Evolutionary conservation across 1,284 basidiomycete genomes (phyloP).

Genomic region (Cutaneotrichosporon spelunceum): DNA sequence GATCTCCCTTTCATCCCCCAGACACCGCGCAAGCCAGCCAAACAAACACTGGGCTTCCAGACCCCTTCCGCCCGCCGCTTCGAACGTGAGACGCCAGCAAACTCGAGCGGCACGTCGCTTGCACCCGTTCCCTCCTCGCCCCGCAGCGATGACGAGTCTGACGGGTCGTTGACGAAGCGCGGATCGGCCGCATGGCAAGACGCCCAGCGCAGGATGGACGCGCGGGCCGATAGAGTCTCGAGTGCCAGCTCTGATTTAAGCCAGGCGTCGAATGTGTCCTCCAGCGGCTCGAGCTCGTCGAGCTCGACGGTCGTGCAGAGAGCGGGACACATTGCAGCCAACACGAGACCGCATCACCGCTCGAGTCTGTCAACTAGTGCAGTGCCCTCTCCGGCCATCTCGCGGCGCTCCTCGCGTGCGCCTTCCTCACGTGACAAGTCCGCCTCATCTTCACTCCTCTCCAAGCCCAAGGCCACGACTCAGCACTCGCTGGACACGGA

Average conservation of each 20-base stretch:
- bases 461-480: conserved; percentile 1
- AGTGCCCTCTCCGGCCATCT: not conserved
- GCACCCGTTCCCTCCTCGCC: conserved; percentile 33
- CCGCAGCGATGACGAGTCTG: conserved; percentile 8
- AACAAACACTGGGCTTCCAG: conserved; percentile 42
- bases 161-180: conserved; percentile 22
- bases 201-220: conserved; percentile 7
- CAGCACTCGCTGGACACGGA: not conserved
- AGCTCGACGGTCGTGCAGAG: not conserved
- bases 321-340: not conserved
- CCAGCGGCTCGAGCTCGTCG: conserved; percentile 9
- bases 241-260: not conserved
- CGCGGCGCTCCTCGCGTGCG: not conserved
- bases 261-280: not conserved
- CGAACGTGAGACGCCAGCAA: conserved; percentile 22
- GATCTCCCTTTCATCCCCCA: conserved; percentile 44
- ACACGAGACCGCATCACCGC: not conserved
- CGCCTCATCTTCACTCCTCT: not conserved
- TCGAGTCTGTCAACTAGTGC: not conserved
- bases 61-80: conserved; percentile 31
- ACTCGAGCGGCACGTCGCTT: conserved; percentile 21
- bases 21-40: conserved; percentile 41
- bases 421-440: not conserved
- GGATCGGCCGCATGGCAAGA: conserved; percentile 11
- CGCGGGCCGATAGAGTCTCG: not conserved